Evolutionary conservation across 306 rosid species (phyloP).

Genomic region (Cucurbita pepo): DNA sequence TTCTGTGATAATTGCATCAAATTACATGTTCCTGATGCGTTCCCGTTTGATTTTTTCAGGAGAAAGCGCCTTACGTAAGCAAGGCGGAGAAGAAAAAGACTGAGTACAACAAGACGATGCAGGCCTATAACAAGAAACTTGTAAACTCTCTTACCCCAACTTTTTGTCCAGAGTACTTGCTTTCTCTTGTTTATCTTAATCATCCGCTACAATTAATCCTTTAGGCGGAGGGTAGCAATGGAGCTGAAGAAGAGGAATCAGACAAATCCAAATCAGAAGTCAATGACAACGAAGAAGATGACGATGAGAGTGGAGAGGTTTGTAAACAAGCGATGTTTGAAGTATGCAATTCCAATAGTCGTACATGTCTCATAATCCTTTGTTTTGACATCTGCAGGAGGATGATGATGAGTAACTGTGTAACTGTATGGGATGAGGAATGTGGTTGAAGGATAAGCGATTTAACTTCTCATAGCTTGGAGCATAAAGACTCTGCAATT

Average conservation of each 20-base stretch:
- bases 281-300: conserved; percentile 67
- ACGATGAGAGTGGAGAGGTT: conserved; percentile 44
- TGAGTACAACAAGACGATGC: conserved; percentile 38
- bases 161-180: not conserved
- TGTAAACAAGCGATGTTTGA: not conserved
- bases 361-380: not conserved
- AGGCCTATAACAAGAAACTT: conserved; percentile 44
- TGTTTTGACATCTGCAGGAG: conserved; percentile 12
- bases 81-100: conserved; percentile 67
- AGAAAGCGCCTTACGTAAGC: conserved; percentile 55
- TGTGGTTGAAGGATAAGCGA: not conserved
- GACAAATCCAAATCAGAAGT: conserved; percentile 87
- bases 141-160: conserved; percentile 7
- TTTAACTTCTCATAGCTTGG: not conserved
- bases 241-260: conserved; percentile 65
- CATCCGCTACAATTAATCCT: not conserved
- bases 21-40: not conserved
- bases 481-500: conserved; percentile 2
- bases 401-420: conserved; percentile 43
- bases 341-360: not conserved
- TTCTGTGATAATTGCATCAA: not conserved
- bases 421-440: not conserved
- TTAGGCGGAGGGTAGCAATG: conserved; percentile 49
- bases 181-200: not conserved
- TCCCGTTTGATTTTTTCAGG: conserved; percentile 15